Base-by-base conservation (phyloP, 805 yeast species). In the Candida arabinofermentans region DNA sequence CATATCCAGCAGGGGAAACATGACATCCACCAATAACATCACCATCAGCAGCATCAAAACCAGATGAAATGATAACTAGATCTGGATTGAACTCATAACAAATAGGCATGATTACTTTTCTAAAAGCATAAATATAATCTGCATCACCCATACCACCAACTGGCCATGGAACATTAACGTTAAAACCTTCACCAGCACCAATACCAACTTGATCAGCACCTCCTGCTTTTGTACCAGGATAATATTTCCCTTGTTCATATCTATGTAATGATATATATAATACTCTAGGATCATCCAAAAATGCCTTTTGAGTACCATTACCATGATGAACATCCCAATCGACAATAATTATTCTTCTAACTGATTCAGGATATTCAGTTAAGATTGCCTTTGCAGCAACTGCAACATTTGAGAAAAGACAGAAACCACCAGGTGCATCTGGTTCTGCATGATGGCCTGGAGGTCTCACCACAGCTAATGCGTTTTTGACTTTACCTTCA, bases 251-350 rank as follows among this genome's bases (percentile, higher is more conserved):
- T 49, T 83, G 78, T 56, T 93, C 98, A 59, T 86, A 91, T 49
- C 99, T 77, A 64, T 93, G 99, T 24, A 91, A 65, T 0, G 98
- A 90, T 34, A 93, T 79, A 63, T 93, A 93, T 27, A 93, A 71
- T 8, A 93, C 97, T 41, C 95, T 70, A 22, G 95, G 95, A 58
- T 93, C 96, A 49, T 86, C 77, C 51, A 78, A 78, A 53, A 93
- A 93, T 2, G 95, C 88, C 59, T 85, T 83, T 63, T 93, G 99
- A 1, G 99, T 93, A 30, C 99, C 99, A 62, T 93, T 93, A 21
- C 99, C 99, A 62, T 93, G 99, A 64, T 93, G 99, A 36, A 93
- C 89, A 64, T 93, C 99, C 99, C 99, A 93, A 63, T 93, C 99
- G 18, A 90, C 57, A 44, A 93, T 81, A 43, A 88, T 78, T 30